phyloP scores from a whole-genome alignment of 495 filamentous ascomycete genomes.

The Pseudevernia furfuracea region DNA sequence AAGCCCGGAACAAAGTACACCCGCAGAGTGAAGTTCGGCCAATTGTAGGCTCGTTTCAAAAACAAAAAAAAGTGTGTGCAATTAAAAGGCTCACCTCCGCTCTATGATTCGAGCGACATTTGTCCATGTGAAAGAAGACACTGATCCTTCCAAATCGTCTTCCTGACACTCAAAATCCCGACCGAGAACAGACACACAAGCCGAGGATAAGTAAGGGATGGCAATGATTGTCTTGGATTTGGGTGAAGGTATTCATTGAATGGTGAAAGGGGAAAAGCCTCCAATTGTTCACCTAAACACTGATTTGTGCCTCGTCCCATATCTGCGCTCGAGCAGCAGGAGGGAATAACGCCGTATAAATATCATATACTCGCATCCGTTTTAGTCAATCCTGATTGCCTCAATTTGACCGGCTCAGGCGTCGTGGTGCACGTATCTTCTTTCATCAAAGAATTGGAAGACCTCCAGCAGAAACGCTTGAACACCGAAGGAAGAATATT shows the following conservation, averaged over 20 bases:
- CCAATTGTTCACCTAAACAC: neutral
- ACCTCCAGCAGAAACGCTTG: conserved; percentile 65
- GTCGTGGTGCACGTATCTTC: conserved; percentile 70
- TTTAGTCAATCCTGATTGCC: conserved; percentile 65
- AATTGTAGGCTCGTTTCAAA: too few relatives aligned
- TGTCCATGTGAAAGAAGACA: too few relatives aligned
- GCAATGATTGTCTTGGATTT: conserved; percentile 57
- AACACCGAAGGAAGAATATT: conserved; percentile 62
- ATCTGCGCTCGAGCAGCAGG: conserved; percentile 58
- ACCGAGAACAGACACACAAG: neutral
- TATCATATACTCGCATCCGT: conserved; percentile 64
- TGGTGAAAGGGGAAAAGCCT: neutral
- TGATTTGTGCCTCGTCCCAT: conserved; percentile 47
- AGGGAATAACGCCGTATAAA: conserved; percentile 62
- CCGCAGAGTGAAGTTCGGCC: neutral
- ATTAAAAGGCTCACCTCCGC: too few relatives aligned
- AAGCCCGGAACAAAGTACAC: neutral
- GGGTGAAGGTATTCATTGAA: conserved; percentile 51
- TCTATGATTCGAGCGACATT: too few relatives aligned
- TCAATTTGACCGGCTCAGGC: conserved; percentile 80
- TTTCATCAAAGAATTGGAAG: conserved; percentile 80
- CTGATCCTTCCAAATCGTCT: too few relatives aligned
- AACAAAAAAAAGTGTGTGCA: too few relatives aligned
- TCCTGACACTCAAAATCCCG: too few relatives aligned
- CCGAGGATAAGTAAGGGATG: conserved; percentile 33